Conservation (phyloP, 73 alveolate species). For the Paramecium octaurelia region DNA sequence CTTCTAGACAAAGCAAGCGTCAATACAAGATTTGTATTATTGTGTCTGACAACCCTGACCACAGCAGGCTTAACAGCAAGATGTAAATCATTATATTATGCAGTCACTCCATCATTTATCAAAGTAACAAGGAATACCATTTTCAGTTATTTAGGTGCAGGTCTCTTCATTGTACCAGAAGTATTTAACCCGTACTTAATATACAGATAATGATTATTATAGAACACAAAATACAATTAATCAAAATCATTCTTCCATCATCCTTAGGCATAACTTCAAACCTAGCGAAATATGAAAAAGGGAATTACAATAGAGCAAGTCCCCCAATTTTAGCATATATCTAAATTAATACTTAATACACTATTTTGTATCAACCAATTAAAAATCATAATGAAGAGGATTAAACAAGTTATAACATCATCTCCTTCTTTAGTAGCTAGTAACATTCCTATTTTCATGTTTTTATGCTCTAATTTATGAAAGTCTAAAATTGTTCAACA, state of each 20-base stretch:
- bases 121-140: neutral
- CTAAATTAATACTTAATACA: too few relatives aligned
- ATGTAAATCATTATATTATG: neutral
- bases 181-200: constrained; percentile 40
- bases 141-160: neutral
- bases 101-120: constrained; percentile 22
- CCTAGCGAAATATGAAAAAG: too few relatives aligned
- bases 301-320: too few relatives aligned
- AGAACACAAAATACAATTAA: neutral
- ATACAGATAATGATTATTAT: neutral
- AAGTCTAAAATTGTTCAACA: too few relatives aligned
- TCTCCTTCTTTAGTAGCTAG: too few relatives aligned
- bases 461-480: too few relatives aligned
- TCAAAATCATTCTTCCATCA: neutral
- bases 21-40: neutral
- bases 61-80: constrained; percentile 12
- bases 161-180: constrained; percentile 40
- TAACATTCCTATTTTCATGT: too few relatives aligned
- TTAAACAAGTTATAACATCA: too few relatives aligned
- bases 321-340: too few relatives aligned
- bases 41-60: neutral
- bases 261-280: neutral
- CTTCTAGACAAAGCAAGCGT: neutral
- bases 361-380: too few relatives aligned
- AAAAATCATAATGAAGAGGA: too few relatives aligned